A percentile compares a stretch with the other conserved stretches of the same genome.
phyloP scores from a whole-genome alignment of 176 grass and related monocot genomes.

The Triticum timopheevii region DNA sequence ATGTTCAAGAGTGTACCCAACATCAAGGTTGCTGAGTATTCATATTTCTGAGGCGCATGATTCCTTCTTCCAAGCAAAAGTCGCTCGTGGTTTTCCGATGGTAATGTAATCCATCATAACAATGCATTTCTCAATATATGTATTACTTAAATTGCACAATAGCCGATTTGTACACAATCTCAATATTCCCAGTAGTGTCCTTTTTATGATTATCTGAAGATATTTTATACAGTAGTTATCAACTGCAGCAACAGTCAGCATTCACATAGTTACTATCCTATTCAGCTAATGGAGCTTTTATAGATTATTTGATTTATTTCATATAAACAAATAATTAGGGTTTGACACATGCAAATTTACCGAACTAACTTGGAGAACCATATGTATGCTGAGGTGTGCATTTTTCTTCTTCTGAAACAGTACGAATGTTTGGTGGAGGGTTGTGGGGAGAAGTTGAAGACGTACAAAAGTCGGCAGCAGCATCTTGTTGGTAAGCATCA shows the following conservation, averaged over 20 bases:
- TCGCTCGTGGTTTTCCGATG: conserved; percentile 87
- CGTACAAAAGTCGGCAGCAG: conserved; percentile 70
- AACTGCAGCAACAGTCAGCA: neutral
- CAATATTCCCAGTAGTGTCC: neutral
- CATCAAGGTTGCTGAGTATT: conserved; percentile 70
- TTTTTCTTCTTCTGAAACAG: conserved; percentile 35
- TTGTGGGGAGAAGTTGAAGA: conserved; percentile 80
- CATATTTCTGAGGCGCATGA: conserved; percentile 95
- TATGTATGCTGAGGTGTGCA: neutral
- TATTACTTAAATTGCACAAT: neutral
- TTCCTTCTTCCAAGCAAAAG: conserved; percentile 96
- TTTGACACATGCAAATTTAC: conserved; percentile 11
- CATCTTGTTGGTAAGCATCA: conserved; percentile 93
- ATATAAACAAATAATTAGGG: neutral
- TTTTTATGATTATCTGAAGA: neutral
- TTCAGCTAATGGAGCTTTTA: conserved; percentile 1
- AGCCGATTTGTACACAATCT: neutral
- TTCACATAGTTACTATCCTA: neutral
- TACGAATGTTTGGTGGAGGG: conserved; percentile 97
- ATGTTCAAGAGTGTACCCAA: conserved; percentile 88
- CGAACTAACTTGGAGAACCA: neutral
- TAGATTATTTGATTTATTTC: neutral
- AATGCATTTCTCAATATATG: neutral
- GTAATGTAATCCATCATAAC: conserved; percentile 43
- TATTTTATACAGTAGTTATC: neutral